Evolutionary conservation across 306 rosid species (phyloP), one percentile per base, ranked within the genome.

Genomic region (Ochetophila trinervis): DNA sequence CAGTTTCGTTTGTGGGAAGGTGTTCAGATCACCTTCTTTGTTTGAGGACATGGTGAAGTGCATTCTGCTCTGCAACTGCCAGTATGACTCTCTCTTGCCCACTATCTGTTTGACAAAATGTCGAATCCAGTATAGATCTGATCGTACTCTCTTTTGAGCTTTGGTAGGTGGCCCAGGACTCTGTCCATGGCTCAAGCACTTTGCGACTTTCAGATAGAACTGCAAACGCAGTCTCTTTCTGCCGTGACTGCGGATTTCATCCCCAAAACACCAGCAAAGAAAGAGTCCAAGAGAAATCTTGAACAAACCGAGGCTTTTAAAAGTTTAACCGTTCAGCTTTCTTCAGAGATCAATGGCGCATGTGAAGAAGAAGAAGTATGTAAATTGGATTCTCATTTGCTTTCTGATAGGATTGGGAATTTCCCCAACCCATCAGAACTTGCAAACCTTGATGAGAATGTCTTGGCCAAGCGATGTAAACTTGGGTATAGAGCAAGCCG

Each of bases 41-140:
- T 83, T 80, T 44, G 88, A 83, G 79, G 88, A 83, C 45, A 80
- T 83, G 88, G 81, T 83, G 27, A 83, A 83, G 70, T 83, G 88
- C 66, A 64, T 83, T 7, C 83, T 83, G 8, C 88, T 83, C 58
- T 83, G 85, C 44, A 80, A 80, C 62, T 80, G 85, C 66, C 74
- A 71, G 85, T 83, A 65, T n/a, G 69, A 4, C 16, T 51, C 20
- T 54, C 16, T 37, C 2, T 19, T 50, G 68, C 42, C 23, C 45
- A 23, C 68, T 16, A 17, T 23, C 1, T 44, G 56, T 63, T 63
- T 9, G 67, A 45, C 21, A 23, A 14, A 15, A 17, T 63, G 55
- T 63, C 44, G 2, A 11, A 15, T 15, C 24, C 9, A 54, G 0
- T 16, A 10, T 13, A 22, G 19, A 5, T 22, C 61, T 22, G 8